Percentiles rank a stretch among this genome's conserved stretches.
Conservation (phyloP, 129 eudicot species). For the Daucus carota region DNA sequence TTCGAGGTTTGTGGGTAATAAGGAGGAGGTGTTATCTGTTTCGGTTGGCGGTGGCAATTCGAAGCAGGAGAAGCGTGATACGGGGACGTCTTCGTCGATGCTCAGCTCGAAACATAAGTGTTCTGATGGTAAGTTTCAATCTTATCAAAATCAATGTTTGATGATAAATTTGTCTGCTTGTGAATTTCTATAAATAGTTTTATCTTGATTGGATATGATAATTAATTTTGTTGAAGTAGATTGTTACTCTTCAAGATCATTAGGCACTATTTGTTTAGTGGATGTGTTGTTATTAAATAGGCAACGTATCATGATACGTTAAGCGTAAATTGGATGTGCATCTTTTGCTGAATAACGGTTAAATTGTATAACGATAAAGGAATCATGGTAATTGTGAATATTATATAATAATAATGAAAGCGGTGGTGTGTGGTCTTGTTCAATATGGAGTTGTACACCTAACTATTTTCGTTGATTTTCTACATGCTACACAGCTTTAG, state of each 20-base stretch:
- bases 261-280: neutral
- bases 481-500: neutral
- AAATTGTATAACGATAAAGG: neutral
- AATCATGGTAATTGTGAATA: neutral
- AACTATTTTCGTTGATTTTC: neutral
- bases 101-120: constrained; percentile 27
- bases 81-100: constrained; percentile 28
- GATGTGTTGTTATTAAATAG: neutral
- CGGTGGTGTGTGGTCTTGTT: too few relatives aligned
- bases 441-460: neutral
- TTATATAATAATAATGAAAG: neutral
- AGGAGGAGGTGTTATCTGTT: constrained; percentile 37
- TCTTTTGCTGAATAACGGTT: neutral
- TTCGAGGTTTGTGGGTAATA: constrained; percentile 41
- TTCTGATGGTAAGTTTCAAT: constrained; percentile 34
- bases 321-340: neutral
- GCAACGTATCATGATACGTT: neutral
- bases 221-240: too few relatives aligned
- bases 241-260: neutral
- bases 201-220: too few relatives aligned
- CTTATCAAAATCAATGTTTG: too few relatives aligned
- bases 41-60: constrained; percentile 35
- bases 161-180: too few relatives aligned
- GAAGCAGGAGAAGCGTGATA: constrained; percentile 28
- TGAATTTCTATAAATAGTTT: too few relatives aligned